A percentile compares a stretch with the other conserved stretches of the same genome.
phyloP scores from a whole-genome alignment of 208 protist species.

The Leptomonas pyrrhocoris region DNA sequence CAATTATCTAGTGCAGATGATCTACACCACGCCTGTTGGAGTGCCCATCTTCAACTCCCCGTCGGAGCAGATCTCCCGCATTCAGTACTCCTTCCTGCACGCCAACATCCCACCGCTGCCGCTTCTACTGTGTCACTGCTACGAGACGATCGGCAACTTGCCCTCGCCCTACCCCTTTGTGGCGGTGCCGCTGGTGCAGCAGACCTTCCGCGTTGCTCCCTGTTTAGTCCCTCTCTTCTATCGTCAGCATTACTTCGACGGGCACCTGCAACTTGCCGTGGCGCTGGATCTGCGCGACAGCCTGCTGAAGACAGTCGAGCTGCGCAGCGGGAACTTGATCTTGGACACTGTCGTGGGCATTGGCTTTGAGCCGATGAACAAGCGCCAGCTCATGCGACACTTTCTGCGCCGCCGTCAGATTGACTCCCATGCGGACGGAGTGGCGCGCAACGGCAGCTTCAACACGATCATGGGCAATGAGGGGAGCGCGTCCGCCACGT shows the following conservation, averaged over 20 bases:
- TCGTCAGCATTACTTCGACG: conserved; percentile 58
- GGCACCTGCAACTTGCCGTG: conserved; percentile 46
- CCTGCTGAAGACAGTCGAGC: conserved; percentile 56
- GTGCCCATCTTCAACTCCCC: conserved; percentile 38
- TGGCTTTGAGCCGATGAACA: conserved; percentile 60
- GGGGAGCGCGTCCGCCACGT: conserved; percentile 1
- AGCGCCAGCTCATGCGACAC: conserved; percentile 43
- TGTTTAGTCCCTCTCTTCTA: conserved; percentile 59
- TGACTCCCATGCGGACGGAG: neutral
- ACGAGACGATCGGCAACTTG: conserved; percentile 62
- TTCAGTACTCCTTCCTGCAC: conserved; percentile 54
- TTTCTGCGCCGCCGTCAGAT: conserved; percentile 23
- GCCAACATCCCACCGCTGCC: conserved; percentile 53
- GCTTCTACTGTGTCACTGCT: conserved; percentile 59
- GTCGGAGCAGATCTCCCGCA: conserved; percentile 45
- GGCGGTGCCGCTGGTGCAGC: conserved; percentile 48
- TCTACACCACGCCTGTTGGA: conserved; percentile 49
- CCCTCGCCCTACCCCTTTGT: conserved; percentile 64
- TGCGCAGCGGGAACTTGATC: conserved; percentile 50
- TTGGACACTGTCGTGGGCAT: conserved; percentile 49
- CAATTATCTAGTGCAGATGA: conserved; percentile 51
- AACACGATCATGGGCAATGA: conserved; percentile 1
- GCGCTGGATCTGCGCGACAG: conserved; percentile 65
- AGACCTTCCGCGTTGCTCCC: conserved; percentile 56
- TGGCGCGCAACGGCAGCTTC: conserved; percentile 6